Base-by-base conservation (phyloP, 176 grass and related monocot genomes). In the Oropetium thomaeum region DNA sequence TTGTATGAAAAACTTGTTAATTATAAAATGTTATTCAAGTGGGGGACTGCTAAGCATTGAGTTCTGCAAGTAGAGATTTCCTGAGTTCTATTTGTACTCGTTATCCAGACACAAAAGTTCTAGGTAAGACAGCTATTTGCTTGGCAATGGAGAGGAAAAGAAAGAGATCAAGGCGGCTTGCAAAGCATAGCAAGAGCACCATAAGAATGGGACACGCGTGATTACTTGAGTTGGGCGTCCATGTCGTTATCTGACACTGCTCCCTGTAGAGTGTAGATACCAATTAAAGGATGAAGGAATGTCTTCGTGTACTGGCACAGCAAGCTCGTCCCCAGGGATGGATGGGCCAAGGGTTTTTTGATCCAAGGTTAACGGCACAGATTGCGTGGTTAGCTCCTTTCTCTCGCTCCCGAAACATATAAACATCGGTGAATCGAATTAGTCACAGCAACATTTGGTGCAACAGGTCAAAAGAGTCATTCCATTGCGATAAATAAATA, bases 161-260 rank as follows among this genome's bases (percentile, higher is more conserved):
- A 80, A 82, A 82, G 69, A 75, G 74, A 87, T 67, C 67, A 73
- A 82, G 67, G 70, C 51, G 67, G 70, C 51, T 61, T 43, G 58
- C 23, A 87, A 79, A 67, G 42, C 33, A 67, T 71, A 77, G 85
- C 48, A 77, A 82, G 8, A 31, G 30, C 49, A 20, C 12, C 61
- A 48, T 78, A 58, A 82, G 67, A 32, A 64, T 40, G 41, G 41
- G 73, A 58, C 67, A 87, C 49, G 61, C 59, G 83, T 87, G 74
- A 83, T 83, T 78, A 62, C 85, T 60, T 68, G 61, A 87, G 68
- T 35, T 73, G 74, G 74, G 10, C 85, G 74, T 79, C 51, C 34
- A 34, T 51, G 72, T 77, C 65, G 12, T 65, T 38, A 87, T 71
- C 66, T 68, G 77, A 72, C 48, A 81, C 10, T 80, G 73, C 55